Evolutionary conservation across 441 rosid genomes (phyloP), one percentile per base, ranked within the genome.

Genomic region (Daphne laureola): DNA sequence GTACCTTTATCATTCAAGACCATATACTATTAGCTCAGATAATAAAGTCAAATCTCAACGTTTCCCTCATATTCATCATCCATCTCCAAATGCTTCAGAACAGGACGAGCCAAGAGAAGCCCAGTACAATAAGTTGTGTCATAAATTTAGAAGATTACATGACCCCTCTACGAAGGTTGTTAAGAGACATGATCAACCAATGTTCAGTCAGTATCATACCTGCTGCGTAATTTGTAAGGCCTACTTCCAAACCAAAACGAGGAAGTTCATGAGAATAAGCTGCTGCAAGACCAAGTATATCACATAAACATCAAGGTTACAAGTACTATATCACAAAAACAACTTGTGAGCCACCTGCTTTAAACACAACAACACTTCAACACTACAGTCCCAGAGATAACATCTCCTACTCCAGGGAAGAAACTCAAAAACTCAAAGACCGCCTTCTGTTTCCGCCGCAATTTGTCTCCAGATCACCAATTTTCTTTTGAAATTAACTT

Each of bases 161-260:
- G 5, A 43, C 3, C 12, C 4, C 25, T 4, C n/a, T n/a, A 49
- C 18, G 11, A 8, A 7, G 21, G 51, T 40, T 4, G 51, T 40
- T 4, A 46, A 21, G 41, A 49, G 8, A 11, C 6, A 5, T 11
- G 0, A 8, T 13, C 13, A 14, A 44, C 3, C 1, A 25, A 12
- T 7, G 35, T 49, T 17, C 18, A 12, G 25, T 17, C 16, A 14
- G 38, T 17, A n/a, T 25, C 8, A 51, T 67, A 84, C 95, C 92
- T 49, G 96, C 90, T 17, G 90, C 87, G 47, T 87, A 87, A 41
- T 84, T 87, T 4, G 91, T 77, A 54, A 84, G 82, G n/a, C 96
- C 96, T 2, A 74, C 96, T 55, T 78, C 74, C 64, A 84, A 87
- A 27, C 93, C 96, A 69, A 73, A 84, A 3, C 4, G 36, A 50